A percentile compares a stretch with the other conserved stretches of the same genome.
Evolutionary conservation across 768 basidiomycete species (phyloP).

Genomic region (Trametes cubensis): DNA sequence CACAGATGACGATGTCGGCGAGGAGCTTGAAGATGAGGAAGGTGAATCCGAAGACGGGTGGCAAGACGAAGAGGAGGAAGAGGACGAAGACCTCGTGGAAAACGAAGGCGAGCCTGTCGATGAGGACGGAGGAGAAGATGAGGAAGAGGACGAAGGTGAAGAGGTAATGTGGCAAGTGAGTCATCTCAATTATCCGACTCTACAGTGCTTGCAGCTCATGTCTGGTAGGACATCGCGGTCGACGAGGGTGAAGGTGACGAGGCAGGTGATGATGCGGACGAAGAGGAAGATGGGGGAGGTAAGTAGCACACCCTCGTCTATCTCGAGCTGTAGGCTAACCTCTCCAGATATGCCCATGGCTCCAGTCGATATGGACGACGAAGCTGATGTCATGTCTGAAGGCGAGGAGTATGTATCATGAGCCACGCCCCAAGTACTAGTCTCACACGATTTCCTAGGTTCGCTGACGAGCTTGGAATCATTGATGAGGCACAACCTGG

Average conservation of each 20-base stretch:
- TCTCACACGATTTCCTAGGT: constrained; percentile 26
- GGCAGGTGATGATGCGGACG: constrained; percentile 43
- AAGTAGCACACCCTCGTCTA: constrained; percentile 38
- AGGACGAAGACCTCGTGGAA: constrained; percentile 56
- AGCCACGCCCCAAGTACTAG: not conserved
- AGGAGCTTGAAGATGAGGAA: constrained; percentile 65
- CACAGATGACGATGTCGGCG: constrained; percentile 72
- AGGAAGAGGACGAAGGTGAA: constrained; percentile 42
- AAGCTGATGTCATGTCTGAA: constrained; percentile 36
- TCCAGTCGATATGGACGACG: constrained; percentile 35
- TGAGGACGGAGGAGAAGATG: constrained; percentile 39
- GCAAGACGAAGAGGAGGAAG: constrained; percentile 69
- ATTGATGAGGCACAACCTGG: constrained; percentile 30
- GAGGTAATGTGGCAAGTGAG: constrained; percentile 48
- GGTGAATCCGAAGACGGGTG: constrained; percentile 64
- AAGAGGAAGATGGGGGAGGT: constrained; percentile 66
- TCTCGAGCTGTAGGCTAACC: not conserved
- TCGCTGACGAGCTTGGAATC: constrained; percentile 38
- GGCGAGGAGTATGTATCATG: constrained; percentile 35
- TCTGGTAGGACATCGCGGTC: constrained; percentile 37
- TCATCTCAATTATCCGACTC: not conserved
- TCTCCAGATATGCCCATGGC: constrained; percentile 31
- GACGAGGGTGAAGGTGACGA: constrained; percentile 40
- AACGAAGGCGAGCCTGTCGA: constrained; percentile 48
- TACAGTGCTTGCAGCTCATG: too few relatives aligned